A percentile compares a stretch with the other conserved stretches of the same genome.
phyloP scores from a whole-genome alignment of 495 filamentous ascomycete genomes.

The Xylaria telfairii region DNA sequence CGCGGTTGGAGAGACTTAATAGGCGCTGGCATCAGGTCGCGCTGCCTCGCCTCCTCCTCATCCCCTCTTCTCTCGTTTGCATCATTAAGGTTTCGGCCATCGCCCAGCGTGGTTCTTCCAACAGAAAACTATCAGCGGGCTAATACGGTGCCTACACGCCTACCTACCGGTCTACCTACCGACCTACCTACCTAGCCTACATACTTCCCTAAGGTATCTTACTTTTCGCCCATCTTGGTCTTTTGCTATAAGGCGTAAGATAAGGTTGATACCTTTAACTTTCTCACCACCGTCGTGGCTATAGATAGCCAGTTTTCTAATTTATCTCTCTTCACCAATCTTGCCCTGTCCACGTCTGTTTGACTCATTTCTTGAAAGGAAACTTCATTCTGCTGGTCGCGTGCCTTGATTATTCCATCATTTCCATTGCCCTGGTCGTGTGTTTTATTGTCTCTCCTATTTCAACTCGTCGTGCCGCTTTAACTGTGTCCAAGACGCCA shows the following conservation, averaged over 20 bases:
- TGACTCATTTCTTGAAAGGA: not conserved
- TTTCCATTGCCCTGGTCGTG: not conserved
- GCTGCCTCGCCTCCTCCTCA: not conserved
- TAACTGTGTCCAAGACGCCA: not conserved
- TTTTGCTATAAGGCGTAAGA: not conserved
- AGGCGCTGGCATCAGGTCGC: constrained; percentile 6
- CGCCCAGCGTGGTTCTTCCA: constrained; percentile 8
- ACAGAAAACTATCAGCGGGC: constrained; percentile 9
- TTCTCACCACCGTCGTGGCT: constrained; percentile 4
- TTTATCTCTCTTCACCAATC: not conserved
- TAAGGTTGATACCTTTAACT: constrained; percentile 8
- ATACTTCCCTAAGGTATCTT: no score
- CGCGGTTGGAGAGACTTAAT: constrained; percentile 8
- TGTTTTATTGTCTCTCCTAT: not conserved
- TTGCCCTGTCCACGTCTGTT: not conserved
- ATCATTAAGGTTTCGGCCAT: constrained; percentile 22
- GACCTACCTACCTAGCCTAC: no score
- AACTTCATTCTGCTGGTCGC: not conserved
- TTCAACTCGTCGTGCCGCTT: not conserved
- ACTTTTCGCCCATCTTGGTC: not conserved
- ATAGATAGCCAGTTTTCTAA: not conserved
- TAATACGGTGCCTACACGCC: not conserved
- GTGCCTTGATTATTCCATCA: not conserved
- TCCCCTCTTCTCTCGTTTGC: not conserved
- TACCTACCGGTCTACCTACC: no score